phyloP scores from a whole-genome alignment of 257 asterid genomes.

The Solanum paucissectum region DNA sequence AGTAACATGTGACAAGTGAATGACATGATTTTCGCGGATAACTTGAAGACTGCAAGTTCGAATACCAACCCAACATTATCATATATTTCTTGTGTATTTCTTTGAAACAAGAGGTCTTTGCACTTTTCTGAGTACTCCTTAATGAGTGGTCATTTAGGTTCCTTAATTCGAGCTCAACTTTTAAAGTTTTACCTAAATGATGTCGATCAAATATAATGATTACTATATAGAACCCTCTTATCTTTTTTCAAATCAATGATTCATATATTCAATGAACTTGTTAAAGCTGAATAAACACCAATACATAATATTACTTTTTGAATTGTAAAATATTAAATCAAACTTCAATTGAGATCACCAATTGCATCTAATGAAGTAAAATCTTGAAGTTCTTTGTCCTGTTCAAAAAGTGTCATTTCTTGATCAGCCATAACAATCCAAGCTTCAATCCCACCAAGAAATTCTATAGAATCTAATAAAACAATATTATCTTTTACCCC shows the following conservation, averaged over 20 bases:
- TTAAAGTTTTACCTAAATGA: neutral
- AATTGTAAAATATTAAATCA: neutral
- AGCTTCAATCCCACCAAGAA: constrained; percentile 21
- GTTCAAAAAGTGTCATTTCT: constrained; percentile 11
- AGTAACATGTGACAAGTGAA: too few relatives aligned
- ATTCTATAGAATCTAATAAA: constrained; percentile 9
- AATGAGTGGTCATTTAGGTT: neutral
- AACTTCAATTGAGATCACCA: neutral
- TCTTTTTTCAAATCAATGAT: neutral
- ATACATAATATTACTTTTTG: neutral
- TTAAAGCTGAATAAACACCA: neutral
- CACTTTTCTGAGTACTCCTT: too few relatives aligned
- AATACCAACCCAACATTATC: too few relatives aligned
- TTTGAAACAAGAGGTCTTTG: neutral
- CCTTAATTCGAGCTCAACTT: too few relatives aligned
- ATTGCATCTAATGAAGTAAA: neutral
- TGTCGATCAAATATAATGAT: too few relatives aligned
- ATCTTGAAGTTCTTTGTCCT: neutral
- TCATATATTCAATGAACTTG: neutral
- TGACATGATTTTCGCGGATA: too few relatives aligned
- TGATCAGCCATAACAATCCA: constrained; percentile 17
- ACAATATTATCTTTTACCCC: neutral
- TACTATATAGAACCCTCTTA: neutral
- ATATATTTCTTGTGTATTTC: too few relatives aligned
- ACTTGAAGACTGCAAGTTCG: too few relatives aligned